Evolutionary conservation across 805 yeast species (phyloP), one percentile per base, ranked within the genome.

Genomic region (Nakazawaea ernobii): DNA sequence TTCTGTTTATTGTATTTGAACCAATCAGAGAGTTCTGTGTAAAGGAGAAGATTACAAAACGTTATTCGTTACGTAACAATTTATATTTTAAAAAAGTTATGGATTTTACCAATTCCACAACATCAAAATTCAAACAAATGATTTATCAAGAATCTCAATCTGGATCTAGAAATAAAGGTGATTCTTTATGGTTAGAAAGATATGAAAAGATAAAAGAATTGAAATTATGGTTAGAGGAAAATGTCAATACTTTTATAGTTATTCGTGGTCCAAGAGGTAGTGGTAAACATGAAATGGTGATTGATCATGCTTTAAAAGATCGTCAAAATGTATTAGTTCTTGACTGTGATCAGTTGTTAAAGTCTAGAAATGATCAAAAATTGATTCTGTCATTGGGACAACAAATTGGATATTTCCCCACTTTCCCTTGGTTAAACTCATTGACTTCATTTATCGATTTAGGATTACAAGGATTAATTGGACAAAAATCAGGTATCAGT

Each of bases 221-320:
- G 48, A 76, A 74, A 53, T 68, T 86, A 54, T 86, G 95, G 94
- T 68, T 94, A 6, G 82, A 80, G 49, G 99, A 94, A 62, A 91
- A 90, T 52, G 81, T 82, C n/a, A 84, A 86, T 61, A 88, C 97
- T 1, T 94, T 90, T 60, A 90, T 92, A 26, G 80, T 94, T 3
- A 82, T 94, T 2, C 79, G 83, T 52, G 99, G 99, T 10, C 98
- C 99, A 5, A 76, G 88, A 53, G 99, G 99, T 5, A 82, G 95
- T n/a, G 99, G 98, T 20, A 92, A 94, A 57, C 77, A 82, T 50
- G 92, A 82, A 50, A 67, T 89, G 50, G 90, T 92, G 4, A 66
- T 84, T 59, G 80, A 80, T 39, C 80, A 83, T 57, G 82, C 85
- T 1, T 69, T 88, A 39, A 67, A 71, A 42, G 79, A 72, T 28